These are phyloP conservation scores for Aspergillus incahuasiensis DNA, from an alignment of 495 filamentous ascomycete species.

Conservation along the genomic window DNA sequence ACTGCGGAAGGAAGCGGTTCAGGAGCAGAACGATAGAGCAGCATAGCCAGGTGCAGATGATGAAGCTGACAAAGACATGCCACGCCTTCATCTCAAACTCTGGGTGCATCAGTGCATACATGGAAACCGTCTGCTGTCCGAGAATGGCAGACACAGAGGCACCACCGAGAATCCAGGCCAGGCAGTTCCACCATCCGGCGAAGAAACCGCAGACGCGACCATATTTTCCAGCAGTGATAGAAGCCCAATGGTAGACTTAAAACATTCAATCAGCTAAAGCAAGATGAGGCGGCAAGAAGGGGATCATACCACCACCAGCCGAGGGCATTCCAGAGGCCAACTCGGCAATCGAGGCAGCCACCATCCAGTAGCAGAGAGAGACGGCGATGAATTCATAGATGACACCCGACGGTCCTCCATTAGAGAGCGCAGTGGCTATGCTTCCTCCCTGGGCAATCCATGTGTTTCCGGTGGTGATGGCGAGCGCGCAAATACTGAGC, in stretches of 20 bases:
- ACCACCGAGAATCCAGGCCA: constrained; percentile 64
- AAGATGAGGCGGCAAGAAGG: not conserved
- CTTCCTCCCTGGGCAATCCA: constrained; percentile 20
- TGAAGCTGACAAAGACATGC: constrained; percentile 70
- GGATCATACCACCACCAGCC: constrained; percentile 53
- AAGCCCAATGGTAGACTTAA: constrained; percentile 77
- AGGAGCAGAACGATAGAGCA: constrained; percentile 62
- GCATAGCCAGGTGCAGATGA: constrained; percentile 63
- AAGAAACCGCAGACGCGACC: constrained; percentile 71
- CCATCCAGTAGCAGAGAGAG: constrained; percentile 20
- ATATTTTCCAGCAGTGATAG: constrained; percentile 65
- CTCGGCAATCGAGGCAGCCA: constrained; percentile 23
- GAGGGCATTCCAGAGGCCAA: constrained; percentile 76
- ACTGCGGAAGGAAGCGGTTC: constrained; percentile 61
- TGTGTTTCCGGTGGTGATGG: constrained; percentile 17
- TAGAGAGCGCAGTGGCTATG: constrained; percentile 10
- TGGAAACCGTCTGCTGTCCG: constrained; percentile 59
- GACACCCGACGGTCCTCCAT: constrained; percentile 17
- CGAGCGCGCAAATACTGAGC: constrained; percentile 16
- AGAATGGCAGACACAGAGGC: constrained; percentile 66
- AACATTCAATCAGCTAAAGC: not conserved
- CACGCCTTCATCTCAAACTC: constrained; percentile 58
- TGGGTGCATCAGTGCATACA: constrained; percentile 70
- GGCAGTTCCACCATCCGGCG: constrained; percentile 74
- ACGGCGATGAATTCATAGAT: constrained; percentile 19